Base-by-base conservation (phyloP, 108 stramenopile genomes). In the Pseudonitzschia multistriata region DNA sequence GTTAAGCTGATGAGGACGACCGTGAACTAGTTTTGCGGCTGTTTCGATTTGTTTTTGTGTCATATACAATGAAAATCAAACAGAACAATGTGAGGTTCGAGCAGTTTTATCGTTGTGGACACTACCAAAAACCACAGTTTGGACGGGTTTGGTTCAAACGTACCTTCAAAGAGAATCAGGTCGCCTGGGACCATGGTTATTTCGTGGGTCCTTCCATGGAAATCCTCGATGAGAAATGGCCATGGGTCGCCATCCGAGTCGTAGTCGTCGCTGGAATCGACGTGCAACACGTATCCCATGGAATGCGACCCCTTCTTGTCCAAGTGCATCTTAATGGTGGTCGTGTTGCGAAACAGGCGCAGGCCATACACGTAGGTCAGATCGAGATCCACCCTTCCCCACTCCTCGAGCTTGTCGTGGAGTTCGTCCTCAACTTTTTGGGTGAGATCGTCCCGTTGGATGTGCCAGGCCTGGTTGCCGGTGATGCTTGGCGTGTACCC, bases 111-210 rank as follows among this genome's bases (percentile, higher is more conserved):
- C 21, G 53, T 19, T 19, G 6, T 25, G 25, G 11, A 27, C 21
- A 21, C 7, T 27, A 5, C 10, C 25, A 27, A 21, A n/a, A 25
- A 25, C 6, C 53, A 54, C 6, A 54, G 6, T 54, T 21, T 7
- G n/a, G n/a, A n/a, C n/a, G n/a, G n/a, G n/a, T n/a, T n/a, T n/a
- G n/a, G n/a, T n/a, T n/a, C 15, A 27, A 2, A 60, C 59, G 24
- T 14, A 60, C 59, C 74, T 74, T 90, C 89, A 63, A 87, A 90
- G 15, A 90, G 50, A 22, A 89, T 49, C 69, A 89, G 42, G 66
- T 89, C 88, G 15, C 88, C 84, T 14, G 80, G 74, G 54, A 73
- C 56, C 52, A 81, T 50, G 39, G 63, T 60, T 8, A 83, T 65
- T 35, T 72, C 73, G 45, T 74, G 74, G 15, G 52, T 60, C 30